A percentile compares a stretch with the other conserved stretches of the same genome.
Conservation (phyloP, 2,329 filamentous ascomycete species). For the Penicillium sp. region DNA sequence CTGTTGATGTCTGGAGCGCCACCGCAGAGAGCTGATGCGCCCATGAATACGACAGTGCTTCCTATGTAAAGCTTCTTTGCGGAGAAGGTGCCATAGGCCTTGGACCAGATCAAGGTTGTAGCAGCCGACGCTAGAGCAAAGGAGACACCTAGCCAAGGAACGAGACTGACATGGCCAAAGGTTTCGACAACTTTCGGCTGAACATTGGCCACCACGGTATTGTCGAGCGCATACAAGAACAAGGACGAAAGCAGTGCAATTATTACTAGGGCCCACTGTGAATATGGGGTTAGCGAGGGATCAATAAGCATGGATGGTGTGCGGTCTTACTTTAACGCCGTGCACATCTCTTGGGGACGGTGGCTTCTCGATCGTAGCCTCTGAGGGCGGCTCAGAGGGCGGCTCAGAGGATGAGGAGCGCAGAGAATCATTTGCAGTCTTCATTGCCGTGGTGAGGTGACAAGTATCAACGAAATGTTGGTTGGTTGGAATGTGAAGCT, state of each 20-base stretch:
- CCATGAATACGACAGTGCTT: slow-evolving; percentile 21
- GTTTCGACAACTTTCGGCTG: slow-evolving; percentile 7
- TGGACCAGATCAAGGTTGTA: slow-evolving; percentile 10
- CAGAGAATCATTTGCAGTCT: too few relatives aligned
- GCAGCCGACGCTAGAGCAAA: slow-evolving; percentile 10
- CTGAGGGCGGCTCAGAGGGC: not conserved
- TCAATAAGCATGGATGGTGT: not conserved
- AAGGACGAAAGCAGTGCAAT: not conserved
- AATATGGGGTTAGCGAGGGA: not conserved
- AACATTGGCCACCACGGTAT: slow-evolving; percentile 14
- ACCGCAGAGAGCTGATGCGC: slow-evolving; percentile 36
- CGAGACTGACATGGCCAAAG: slow-evolving; percentile 7
- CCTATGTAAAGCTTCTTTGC: slow-evolving; percentile 40
- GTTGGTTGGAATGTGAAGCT: too few relatives aligned
- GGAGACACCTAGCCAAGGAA: slow-evolving; percentile 16
- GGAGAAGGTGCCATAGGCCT: slow-evolving; percentile 32
- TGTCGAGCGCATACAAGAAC: slow-evolving; percentile 7
- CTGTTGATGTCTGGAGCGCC: slow-evolving; percentile 42
- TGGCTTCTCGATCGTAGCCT: not conserved
- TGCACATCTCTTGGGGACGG: not conserved
- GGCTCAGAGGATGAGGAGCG: not conserved
- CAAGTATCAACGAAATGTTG: too few relatives aligned
- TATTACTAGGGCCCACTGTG: not conserved
- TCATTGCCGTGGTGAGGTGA: too few relatives aligned
- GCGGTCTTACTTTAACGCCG: not conserved